Evolutionary conservation across 129 eudicot genomes (phyloP).

Genomic region (Flaveria linearis): DNA sequence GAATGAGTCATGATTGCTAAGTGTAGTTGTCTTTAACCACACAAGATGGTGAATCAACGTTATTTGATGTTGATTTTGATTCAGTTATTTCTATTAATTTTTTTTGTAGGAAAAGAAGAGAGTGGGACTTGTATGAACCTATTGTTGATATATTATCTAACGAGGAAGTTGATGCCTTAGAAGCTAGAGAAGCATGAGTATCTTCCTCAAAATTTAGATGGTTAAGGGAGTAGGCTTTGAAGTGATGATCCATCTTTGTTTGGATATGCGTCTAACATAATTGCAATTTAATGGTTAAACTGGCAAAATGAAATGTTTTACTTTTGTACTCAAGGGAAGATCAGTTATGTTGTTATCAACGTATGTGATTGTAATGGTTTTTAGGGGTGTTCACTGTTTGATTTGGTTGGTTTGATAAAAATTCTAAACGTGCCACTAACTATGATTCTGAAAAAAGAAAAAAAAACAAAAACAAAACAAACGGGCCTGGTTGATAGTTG

Average conservation of each 20-base stretch:
- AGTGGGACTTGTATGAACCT: slow-evolving; percentile 92
- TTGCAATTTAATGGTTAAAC: not conserved
- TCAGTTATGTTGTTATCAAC: not conserved
- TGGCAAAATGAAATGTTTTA: not conserved
- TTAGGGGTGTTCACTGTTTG: not conserved
- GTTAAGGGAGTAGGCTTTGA: not conserved
- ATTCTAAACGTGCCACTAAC: too few species aligned
- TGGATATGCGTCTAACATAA: not conserved
- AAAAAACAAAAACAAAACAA: too few species aligned
- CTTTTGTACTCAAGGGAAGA: not conserved
- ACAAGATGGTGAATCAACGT: not conserved
- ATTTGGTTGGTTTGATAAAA: too few species aligned
- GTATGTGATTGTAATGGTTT: not conserved
- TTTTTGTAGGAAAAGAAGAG: slow-evolving; percentile 78
- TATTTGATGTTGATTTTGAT: not conserved
- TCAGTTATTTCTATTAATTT: not conserved
- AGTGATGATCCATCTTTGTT: not conserved
- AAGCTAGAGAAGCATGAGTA: slow-evolving; percentile 69
- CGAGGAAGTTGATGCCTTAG: slow-evolving; percentile 89
- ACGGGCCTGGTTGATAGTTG: too few species aligned
- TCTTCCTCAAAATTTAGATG: not conserved
- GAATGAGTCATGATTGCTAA: not conserved
- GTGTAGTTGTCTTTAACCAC: not conserved
- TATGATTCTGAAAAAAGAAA: too few species aligned
- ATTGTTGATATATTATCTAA: slow-evolving; percentile 82